Evolutionary conservation across 139 green algal species (phyloP).

Genomic region (Trebouxia sp.): DNA sequence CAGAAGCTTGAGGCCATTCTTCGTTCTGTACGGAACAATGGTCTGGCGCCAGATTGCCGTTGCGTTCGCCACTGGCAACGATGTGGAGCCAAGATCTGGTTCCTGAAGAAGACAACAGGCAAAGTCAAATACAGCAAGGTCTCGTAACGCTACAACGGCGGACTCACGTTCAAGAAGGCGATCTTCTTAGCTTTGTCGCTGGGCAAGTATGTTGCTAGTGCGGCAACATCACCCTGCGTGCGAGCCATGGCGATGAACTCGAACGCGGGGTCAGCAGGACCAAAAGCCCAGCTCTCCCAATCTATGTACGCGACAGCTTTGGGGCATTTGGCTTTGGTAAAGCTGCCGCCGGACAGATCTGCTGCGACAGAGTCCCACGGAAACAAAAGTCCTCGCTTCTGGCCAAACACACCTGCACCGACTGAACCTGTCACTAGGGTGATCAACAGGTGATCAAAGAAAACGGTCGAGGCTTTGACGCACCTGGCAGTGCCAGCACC

Average conservation of each 20-base stretch:
- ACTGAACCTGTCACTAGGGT: too few relatives aligned
- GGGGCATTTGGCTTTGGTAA: neutral
- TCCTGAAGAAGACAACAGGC: neutral
- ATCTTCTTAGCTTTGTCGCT: constrained; percentile 5
- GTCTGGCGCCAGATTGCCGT: neutral
- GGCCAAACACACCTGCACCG: neutral
- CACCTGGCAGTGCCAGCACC: too few relatives aligned
- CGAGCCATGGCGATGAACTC: constrained; percentile 11
- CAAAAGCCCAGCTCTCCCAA: constrained; percentile 20
- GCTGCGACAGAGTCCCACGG: neutral
- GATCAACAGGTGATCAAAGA: too few relatives aligned
- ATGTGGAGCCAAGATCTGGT: neutral
- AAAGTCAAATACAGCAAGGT: too few relatives aligned
- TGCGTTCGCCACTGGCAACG: neutral
- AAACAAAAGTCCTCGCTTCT: constrained; percentile 2
- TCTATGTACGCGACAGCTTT: constrained; percentile 2
- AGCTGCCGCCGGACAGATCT: neutral
- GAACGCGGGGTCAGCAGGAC: neutral
- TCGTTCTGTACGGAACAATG: neutral
- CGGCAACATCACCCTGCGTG: neutral
- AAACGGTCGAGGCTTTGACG: too few relatives aligned
- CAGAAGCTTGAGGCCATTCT: constrained; percentile 35
- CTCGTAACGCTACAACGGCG: too few relatives aligned
- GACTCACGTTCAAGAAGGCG: constrained; percentile 1
- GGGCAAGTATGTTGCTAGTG: neutral